Evolutionary conservation across 2,329 filamentous ascomycete genomes (phyloP).

Genomic region (Fusarium sp.): DNA sequence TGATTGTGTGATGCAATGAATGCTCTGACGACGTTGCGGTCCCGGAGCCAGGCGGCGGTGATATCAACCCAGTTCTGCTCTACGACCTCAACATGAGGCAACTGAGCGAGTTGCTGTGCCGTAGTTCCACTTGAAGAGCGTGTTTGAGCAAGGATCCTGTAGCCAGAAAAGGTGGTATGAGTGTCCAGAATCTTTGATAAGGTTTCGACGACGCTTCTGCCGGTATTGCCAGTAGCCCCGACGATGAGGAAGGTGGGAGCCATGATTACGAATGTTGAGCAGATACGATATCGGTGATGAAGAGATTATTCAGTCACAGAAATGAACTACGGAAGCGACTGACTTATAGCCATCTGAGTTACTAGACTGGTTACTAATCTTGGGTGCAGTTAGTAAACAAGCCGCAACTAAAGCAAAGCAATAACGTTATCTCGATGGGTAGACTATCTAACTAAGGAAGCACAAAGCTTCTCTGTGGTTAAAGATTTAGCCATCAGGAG

Average conservation of each 20-base stretch:
- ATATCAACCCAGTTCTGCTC: constrained; percentile 1
- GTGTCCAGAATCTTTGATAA: not conserved
- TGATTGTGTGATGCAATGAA: not conserved
- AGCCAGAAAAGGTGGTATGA: rapidly evolving
- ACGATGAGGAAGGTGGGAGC: not conserved
- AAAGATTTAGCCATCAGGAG: not conserved
- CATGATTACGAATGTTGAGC: not conserved
- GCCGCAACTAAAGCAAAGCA: rapidly evolving
- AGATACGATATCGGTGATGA: rapidly evolving
- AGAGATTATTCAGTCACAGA: not conserved
- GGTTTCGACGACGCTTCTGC: not conserved
- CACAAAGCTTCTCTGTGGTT: not conserved
- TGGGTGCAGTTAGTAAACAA: not conserved
- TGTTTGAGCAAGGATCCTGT: not conserved
- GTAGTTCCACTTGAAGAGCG: not conserved
- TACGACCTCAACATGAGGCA: not conserved
- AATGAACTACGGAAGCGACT: not conserved
- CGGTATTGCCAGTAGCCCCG: not conserved
- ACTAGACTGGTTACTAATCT: not conserved
- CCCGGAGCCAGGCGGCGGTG: not conserved
- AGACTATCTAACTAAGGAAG: no score
- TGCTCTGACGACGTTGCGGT: not conserved
- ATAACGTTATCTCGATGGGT: not conserved
- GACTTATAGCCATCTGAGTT: not conserved
- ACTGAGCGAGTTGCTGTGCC: not conserved